These are phyloP conservation scores for Aspergillus fructus DNA, from an alignment of 2,329 filamentous ascomycete species.

Conservation along the genomic window DNA sequence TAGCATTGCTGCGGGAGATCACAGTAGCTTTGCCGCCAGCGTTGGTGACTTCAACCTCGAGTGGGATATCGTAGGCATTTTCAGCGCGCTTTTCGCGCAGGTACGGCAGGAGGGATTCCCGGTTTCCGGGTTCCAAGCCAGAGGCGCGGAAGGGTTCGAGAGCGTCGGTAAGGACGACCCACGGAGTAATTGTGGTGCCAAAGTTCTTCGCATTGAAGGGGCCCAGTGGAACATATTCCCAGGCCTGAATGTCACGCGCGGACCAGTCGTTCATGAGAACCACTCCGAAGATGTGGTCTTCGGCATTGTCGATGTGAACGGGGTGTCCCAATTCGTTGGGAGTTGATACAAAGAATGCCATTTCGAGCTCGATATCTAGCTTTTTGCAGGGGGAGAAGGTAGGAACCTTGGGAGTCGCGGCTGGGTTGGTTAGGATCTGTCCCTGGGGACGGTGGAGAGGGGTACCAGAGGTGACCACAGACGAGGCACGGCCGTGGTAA, in stretches of 20 bases:
- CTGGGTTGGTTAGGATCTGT: slow-evolving; percentile 67
- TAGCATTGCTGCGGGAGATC: slow-evolving; percentile 61
- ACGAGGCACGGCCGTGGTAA: slow-evolving; percentile 77
- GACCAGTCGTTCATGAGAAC: slow-evolving; percentile 89
- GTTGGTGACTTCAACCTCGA: slow-evolving; percentile 60
- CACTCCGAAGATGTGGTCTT: slow-evolving; percentile 72
- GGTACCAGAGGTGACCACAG: slow-evolving; percentile 72
- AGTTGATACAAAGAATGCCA: slow-evolving; percentile 71
- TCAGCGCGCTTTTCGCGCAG: slow-evolving; percentile 59
- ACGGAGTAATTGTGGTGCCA: slow-evolving; percentile 72
- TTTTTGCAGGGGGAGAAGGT: slow-evolving; percentile 63
- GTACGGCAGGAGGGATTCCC: slow-evolving; percentile 59
- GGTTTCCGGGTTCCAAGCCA: slow-evolving; percentile 54
- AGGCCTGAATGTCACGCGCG: slow-evolving; percentile 76
- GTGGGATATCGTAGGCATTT: slow-evolving; percentile 66
- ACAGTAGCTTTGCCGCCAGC: slow-evolving; percentile 54
- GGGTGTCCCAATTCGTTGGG: slow-evolving; percentile 65
- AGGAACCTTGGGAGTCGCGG: slow-evolving; percentile 61
- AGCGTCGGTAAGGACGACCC: slow-evolving; percentile 76
- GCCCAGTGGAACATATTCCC: slow-evolving; percentile 80
- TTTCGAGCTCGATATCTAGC: slow-evolving; percentile 77
- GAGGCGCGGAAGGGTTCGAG: slow-evolving; percentile 64
- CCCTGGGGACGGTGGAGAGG: slow-evolving; percentile 71
- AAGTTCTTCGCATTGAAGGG: slow-evolving; percentile 87
- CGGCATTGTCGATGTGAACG: slow-evolving; percentile 63